phyloP scores from a whole-genome alignment of 805 yeast genomes.

The Brettanomyces naardenensis region DNA sequence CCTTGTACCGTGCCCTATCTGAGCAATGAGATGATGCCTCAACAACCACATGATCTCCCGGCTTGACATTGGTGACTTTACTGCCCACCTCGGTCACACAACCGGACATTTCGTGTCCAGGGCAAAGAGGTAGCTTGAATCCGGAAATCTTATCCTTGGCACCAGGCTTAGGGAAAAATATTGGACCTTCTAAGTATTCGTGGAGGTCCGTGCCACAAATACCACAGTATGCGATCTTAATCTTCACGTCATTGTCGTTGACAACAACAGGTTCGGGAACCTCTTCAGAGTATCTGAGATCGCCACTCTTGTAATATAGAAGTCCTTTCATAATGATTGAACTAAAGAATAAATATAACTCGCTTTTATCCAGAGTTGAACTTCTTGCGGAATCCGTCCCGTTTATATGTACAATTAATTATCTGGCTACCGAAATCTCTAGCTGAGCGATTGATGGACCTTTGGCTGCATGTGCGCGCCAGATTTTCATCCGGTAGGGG shows the following conservation, averaged over 20 bases:
- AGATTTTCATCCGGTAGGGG: too few relatives aligned
- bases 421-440: too few relatives aligned
- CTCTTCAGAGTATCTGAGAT: conserved; percentile 33
- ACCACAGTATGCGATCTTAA: conserved; percentile 41
- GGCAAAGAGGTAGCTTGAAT: conserved; percentile 24
- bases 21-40: conserved; percentile 53
- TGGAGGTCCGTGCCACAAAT: conserved; percentile 60
- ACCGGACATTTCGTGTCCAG: conserved; percentile 30
- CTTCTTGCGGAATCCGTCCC: too few relatives aligned
- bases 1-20: conserved; percentile 27
- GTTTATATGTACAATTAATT: conserved; percentile 1
- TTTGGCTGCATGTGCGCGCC: too few relatives aligned
- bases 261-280: conserved; percentile 19
- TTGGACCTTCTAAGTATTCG: conserved; percentile 51
- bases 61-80: conserved; percentile 32
- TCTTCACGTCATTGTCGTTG: conserved; percentile 22
- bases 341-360: too few relatives aligned
- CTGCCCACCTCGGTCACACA: conserved; percentile 33
- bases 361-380: too few relatives aligned
- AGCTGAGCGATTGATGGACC: too few relatives aligned
- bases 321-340: conserved; percentile 37
- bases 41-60: conserved; percentile 54
- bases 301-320: conserved; percentile 38
- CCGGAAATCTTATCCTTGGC: conserved; percentile 31
- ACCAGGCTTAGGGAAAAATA: conserved; percentile 35